These are phyloP conservation scores for Penicillium manginii DNA, from an alignment of 495 filamentous ascomycete genomes.

Conservation along the genomic window DNA sequence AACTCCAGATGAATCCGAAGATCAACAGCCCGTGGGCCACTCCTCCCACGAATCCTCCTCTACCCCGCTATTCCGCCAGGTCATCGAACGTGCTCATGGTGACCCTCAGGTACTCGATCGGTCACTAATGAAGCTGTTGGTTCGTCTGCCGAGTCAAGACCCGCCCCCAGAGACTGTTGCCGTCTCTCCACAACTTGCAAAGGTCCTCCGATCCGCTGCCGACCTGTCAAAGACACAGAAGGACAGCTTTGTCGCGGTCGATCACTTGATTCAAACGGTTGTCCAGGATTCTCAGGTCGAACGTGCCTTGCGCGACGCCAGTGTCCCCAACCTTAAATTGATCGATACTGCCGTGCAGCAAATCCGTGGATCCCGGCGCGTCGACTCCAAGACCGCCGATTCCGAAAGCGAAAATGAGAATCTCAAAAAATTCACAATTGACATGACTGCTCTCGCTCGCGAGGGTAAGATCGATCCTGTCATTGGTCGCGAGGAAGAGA, in stretches of 20 bases:
- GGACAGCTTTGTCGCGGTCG: slow-evolving; percentile 89
- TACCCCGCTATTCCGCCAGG: slow-evolving; percentile 84
- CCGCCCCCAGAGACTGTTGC: slow-evolving; percentile 87
- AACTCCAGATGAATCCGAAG: slow-evolving; percentile 73
- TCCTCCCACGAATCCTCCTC: slow-evolving; percentile 59
- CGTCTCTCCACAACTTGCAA: slow-evolving; percentile 77
- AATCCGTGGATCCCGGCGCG: slow-evolving; percentile 86
- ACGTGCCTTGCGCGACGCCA: slow-evolving; percentile 76
- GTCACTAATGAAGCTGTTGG: slow-evolving; percentile 84
- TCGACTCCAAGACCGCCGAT: slow-evolving; percentile 95
- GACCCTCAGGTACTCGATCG: slow-evolving; percentile 88
- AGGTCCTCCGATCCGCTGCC: slow-evolving; percentile 77
- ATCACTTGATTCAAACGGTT: slow-evolving; percentile 86
- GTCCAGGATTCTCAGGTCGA: slow-evolving; percentile 78
- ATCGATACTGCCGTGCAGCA: slow-evolving; percentile 85
- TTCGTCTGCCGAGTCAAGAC: slow-evolving; percentile 90
- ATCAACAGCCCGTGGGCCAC: slow-evolving; percentile 65
- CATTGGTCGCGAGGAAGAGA: slow-evolving; percentile 96
- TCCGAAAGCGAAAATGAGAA: slow-evolving; percentile 89
- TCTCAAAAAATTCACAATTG: slow-evolving; percentile 95
- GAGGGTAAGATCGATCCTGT: slow-evolving; percentile 98
- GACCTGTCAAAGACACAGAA: slow-evolving; percentile 97
- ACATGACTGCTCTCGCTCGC: slow-evolving; percentile 91
- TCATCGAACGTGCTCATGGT: slow-evolving; percentile 90
- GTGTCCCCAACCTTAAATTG: slow-evolving; percentile 88